These are phyloP conservation scores for Backusella mclennaniae DNA, from an alignment of 192 early-diverging fungal genomes.

Conservation along the genomic window DNA sequence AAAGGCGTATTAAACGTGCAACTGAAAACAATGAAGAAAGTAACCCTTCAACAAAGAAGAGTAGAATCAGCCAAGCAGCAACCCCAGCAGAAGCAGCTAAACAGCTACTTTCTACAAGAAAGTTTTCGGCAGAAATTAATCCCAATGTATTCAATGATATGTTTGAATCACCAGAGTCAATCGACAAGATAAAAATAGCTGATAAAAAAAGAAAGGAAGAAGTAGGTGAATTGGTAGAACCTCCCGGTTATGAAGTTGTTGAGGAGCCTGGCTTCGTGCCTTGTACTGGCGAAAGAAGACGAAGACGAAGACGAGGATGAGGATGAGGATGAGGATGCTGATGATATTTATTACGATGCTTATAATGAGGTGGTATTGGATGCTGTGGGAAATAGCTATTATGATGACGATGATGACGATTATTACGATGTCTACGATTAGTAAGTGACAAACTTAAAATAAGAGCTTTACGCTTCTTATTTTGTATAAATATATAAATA, in stretches of 20 bases:
- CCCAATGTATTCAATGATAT: constrained; percentile 73
- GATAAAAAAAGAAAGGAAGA: constrained; percentile 34
- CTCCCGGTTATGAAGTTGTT: constrained; percentile 30
- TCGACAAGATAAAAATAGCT: too few relatives aligned
- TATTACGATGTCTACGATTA: too few relatives aligned
- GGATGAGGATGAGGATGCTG: constrained; percentile 10
- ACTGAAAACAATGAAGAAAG: constrained; percentile 45
- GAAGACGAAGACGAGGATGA: constrained; percentile 20
- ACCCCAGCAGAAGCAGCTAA: constrained; percentile 82
- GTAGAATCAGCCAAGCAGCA: constrained; percentile 35
- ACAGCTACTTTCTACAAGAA: constrained; percentile 68
- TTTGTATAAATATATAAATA: too few relatives aligned
- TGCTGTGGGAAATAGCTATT: too few relatives aligned
- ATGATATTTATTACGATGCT: constrained; percentile 38
- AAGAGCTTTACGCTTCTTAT: too few relatives aligned
- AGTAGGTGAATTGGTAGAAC: constrained; percentile 21
- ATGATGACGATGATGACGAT: too few relatives aligned
- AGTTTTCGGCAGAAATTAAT: constrained; percentile 91
- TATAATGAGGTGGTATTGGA: too few relatives aligned
- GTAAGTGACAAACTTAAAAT: too few relatives aligned
- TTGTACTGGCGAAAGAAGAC: constrained; percentile 26
- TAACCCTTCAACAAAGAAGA: constrained; percentile 32
- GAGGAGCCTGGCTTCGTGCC: constrained; percentile 30
- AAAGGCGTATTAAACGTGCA: constrained; percentile 62
- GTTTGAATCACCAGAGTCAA: constrained; percentile 40